Conservation (phyloP, 2,329 filamentous ascomycete genomes). For the Pestalotiopsis sp. region DNA sequence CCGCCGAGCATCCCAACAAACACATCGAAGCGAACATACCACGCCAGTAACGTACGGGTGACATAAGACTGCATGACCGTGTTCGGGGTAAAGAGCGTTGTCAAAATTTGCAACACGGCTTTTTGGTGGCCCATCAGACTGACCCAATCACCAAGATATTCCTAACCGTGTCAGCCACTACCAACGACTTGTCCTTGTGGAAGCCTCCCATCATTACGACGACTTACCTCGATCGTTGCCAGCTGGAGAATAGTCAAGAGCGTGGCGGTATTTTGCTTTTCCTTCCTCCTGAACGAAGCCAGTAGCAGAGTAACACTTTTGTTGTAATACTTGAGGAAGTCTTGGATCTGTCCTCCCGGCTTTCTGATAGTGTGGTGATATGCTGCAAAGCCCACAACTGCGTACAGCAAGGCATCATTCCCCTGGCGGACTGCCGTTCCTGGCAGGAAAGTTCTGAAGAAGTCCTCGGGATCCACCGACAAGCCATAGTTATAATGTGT, state of each 20-base stretch:
- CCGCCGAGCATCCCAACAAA: conserved; percentile 82
- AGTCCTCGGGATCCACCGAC: conserved; percentile 68
- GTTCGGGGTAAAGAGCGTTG: conserved; percentile 74
- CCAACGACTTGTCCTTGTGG: conserved; percentile 8
- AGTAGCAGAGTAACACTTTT: conserved; percentile 79
- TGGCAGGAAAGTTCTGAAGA: conserved; percentile 71
- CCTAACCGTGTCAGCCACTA: conserved; percentile 51
- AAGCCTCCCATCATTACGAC: conserved; percentile 10
- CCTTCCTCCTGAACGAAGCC: conserved; percentile 66
- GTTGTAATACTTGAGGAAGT: conserved; percentile 89
- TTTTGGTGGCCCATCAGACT: conserved; percentile 91
- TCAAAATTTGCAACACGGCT: conserved; percentile 81
- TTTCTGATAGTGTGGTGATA: conserved; percentile 78
- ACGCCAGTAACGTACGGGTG: conserved; percentile 74
- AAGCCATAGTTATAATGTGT: conserved; percentile 82
- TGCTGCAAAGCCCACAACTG: conserved; percentile 82
- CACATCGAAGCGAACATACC: conserved; percentile 89
- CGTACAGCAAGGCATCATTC: conserved; percentile 82
- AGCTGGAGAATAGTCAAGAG: conserved; percentile 87
- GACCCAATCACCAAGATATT: conserved; percentile 93
- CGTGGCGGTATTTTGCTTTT: conserved; percentile 71
- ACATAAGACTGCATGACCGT: conserved; percentile 70
- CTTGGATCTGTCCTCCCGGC: conserved; percentile 70
- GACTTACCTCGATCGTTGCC: conserved; percentile 83
- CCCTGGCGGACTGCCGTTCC: conserved; percentile 63